A percentile compares a stretch with the other conserved stretches of the same genome.
phyloP scores from a whole-genome alignment of 129 eudicot genomes.

The Lactuca sativa region DNA sequence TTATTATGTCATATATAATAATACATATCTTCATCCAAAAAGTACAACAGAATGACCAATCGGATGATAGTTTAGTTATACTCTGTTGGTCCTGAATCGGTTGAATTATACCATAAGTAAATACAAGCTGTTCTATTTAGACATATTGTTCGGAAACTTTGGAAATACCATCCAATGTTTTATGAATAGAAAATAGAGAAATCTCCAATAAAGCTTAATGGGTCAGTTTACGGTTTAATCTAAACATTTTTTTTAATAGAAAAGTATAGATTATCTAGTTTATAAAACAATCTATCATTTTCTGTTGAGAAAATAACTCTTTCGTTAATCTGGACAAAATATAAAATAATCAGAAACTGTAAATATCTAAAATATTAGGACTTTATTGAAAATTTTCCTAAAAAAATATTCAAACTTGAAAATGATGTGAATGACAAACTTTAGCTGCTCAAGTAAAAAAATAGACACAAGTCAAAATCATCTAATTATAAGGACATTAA shows the following conservation, averaged over 20 bases:
- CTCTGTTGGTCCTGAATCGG: not conserved
- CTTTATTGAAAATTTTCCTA: too few species aligned
- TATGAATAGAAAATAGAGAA: not conserved
- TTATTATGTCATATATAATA: not conserved
- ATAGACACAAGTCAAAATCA: conserved; percentile 26
- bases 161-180: conserved; percentile 11
- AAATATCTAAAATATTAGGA: too few species aligned
- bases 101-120: not conserved
- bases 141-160: not conserved
- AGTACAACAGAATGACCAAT: not conserved
- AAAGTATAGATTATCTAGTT: too few species aligned
- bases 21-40: not conserved
- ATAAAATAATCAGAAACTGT: too few species aligned
- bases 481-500: conserved; percentile 16
- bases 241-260: too few species aligned
- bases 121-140: too few species aligned
- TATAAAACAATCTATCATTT: too few species aligned
- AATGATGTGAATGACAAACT: conserved; percentile 10
- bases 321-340: too few species aligned
- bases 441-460: not conserved
- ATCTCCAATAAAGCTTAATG: too few species aligned
- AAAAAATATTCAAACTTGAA: conserved; percentile 8
- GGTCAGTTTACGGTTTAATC: too few species aligned
- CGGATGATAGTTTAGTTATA: too few species aligned
- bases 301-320: too few species aligned